Evolutionary conservation across 1,284 basidiomycete genomes (phyloP).

Genomic region (Leccinum huronense): DNA sequence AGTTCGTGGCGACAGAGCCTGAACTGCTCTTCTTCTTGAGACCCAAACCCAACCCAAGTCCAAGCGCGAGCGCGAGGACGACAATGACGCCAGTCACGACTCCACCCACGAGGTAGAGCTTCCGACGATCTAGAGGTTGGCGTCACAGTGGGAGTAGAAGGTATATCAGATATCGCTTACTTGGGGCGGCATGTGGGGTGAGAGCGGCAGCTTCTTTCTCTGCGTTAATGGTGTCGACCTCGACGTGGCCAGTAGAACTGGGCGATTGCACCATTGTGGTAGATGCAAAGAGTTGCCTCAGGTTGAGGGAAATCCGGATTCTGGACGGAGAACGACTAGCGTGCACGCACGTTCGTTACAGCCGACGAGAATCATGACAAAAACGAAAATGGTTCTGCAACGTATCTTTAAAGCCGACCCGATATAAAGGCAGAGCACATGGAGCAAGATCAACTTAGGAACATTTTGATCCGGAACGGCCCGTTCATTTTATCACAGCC

Average conservation of each 20-base stretch:
- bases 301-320: background rate
- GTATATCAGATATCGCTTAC: constrained; percentile 15
- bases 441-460: background rate
- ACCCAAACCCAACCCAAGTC: constrained; percentile 33
- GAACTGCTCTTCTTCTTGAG: constrained; percentile 24
- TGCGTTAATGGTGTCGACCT: constrained; percentile 6
- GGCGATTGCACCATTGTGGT: constrained; percentile 18
- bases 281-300: constrained; percentile 2
- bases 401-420: constrained; percentile 1
- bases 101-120: constrained; percentile 16
- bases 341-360: constrained; percentile 23
- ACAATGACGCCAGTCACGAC: constrained; percentile 17
- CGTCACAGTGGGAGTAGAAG: too few species aligned
- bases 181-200: background rate
- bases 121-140: constrained; percentile 23
- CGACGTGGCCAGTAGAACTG: constrained; percentile 14
- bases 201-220: constrained; percentile 10
- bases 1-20: constrained; percentile 27
- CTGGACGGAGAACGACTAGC: background rate
- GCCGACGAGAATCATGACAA: background rate
- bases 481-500: too few species aligned
- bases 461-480: too few species aligned
- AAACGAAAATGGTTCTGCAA: background rate
- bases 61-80: constrained; percentile 28
- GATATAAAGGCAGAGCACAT: background rate